Base-by-base conservation (phyloP, 164 flowering plant species). In the Kalanchoe fedtschenkoi region DNA sequence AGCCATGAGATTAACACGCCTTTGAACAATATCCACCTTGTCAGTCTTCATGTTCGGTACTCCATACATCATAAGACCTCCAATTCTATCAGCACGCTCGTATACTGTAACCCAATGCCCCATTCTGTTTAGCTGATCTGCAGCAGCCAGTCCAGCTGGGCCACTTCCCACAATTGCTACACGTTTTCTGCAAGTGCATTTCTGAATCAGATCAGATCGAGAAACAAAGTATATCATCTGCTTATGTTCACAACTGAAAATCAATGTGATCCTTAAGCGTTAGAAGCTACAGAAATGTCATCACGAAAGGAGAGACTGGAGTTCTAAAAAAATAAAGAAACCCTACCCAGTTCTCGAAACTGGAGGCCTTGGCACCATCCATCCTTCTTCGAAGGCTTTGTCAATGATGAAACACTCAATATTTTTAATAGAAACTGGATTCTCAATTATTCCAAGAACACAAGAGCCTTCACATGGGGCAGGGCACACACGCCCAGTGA, bases 391-490 rank as follows among this genome's bases (percentile, higher is more conserved):
- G 64, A 91, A 95, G 66, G 96, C 99, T 78, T 87, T 95, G 77
- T 95, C 99, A 57, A 95, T 91, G 61, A 95, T 95, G 22, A 97
- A 68, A 69, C 99, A 91, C 71, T 95, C 99, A 60, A 95, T 91
- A 69, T 73, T 89, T 74, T 95, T 95, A 56, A 95, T 95, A 22
- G 99, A 87, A 10, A 95, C 99, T 19, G 99, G 99, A 73, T 95
- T 91, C 75, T 91, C 99, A 69, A 87, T 95, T 8, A 95, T 95
- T 15, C 99, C 99, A 63, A 95, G 99, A 39, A 95, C 99, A 72
- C 99, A 95, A 39, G 99, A 85, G 41, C 99, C 99, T 75, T 95
- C 99, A 67, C 99, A 95, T 16, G 99, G 99, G 29, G 99, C 99
- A 66, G 99, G 99, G 73, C 99, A 95, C 4, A 95, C 99, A 46